Evolutionary conservation across 2,329 filamentous ascomycete species (phyloP).

Genomic region (Colletotrichum agaves): DNA sequence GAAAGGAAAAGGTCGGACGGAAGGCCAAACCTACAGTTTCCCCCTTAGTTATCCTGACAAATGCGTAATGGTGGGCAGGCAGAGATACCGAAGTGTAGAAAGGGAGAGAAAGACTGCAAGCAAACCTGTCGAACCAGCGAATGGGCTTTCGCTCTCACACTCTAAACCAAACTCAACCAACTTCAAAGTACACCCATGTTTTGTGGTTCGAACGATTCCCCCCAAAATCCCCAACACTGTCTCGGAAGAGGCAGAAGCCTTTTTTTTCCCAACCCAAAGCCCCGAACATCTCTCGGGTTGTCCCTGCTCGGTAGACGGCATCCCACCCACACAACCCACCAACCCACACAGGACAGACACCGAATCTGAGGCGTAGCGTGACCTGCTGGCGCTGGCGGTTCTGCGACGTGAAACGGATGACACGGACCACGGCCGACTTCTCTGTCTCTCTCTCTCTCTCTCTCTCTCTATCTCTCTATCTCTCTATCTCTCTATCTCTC

Average conservation of each 20-base stretch:
- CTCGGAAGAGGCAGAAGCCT: slow-evolving; percentile 12
- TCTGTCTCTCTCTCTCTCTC: no score
- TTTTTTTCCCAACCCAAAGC: no score
- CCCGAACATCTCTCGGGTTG: neutral
- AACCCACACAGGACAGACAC: neutral
- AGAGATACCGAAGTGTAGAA: neutral
- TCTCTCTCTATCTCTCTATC: no score
- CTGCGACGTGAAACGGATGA: slow-evolving; percentile 22
- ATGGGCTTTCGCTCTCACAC: neutral
- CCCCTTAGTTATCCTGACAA: neutral
- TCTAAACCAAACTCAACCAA: neutral
- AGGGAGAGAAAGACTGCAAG: neutral
- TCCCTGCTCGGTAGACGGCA: neutral
- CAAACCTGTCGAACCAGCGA: neutral
- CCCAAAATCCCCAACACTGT: neutral
- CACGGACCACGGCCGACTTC: slow-evolving; percentile 4
- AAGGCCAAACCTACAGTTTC: slow-evolving; percentile 8
- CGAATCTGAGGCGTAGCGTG: slow-evolving; percentile 7
- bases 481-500: no score
- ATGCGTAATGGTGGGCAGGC: neutral
- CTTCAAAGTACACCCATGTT: neutral
- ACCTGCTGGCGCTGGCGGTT: neutral
- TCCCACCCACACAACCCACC: neutral
- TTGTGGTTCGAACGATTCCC: slow-evolving; percentile 24
- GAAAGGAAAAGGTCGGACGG: slow-evolving; percentile 21